Conservation (phyloP, 495 filamentous ascomycete species). For the Hypoxylon fragiforme region DNA sequence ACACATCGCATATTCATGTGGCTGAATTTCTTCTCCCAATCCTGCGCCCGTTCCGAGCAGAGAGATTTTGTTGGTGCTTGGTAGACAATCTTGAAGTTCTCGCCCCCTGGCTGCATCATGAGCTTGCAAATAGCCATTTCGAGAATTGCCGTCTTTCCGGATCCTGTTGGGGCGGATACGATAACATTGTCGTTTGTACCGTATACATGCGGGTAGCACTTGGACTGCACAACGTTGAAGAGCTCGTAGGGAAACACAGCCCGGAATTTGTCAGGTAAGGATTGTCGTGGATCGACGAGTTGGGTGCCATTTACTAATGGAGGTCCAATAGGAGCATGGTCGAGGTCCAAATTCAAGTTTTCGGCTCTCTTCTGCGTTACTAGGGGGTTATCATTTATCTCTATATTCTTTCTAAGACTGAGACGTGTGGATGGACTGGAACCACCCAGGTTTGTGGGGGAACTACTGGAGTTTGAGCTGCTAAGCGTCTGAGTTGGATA, state of each 20-base stretch:
- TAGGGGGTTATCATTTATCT: constrained; percentile 10
- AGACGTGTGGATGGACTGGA: constrained; percentile 48
- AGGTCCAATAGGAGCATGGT: constrained; percentile 35
- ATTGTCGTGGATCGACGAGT: constrained; percentile 67
- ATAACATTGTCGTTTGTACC: constrained; percentile 80
- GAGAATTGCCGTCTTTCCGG: constrained; percentile 89
- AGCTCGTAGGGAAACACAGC: constrained; percentile 77
- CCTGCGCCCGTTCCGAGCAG: constrained; percentile 76
- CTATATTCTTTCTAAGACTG: constrained; percentile 32
- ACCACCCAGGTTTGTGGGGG: constrained; percentile 33
- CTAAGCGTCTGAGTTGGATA: constrained; percentile 20
- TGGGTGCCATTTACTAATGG: constrained; percentile 64
- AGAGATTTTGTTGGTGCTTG: constrained; percentile 94
- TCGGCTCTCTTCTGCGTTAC: constrained; percentile 20
- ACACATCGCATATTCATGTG: constrained; percentile 74
- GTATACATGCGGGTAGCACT: constrained; percentile 76
- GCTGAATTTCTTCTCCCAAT: constrained; percentile 86
- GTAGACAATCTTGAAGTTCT: constrained; percentile 90
- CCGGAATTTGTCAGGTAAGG: constrained; percentile 77
- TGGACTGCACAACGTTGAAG: constrained; percentile 93
- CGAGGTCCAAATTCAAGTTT: constrained; percentile 23
- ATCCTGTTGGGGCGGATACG: constrained; percentile 87
- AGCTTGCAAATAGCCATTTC: constrained; percentile 91
- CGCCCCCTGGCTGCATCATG: constrained; percentile 60
- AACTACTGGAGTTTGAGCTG: constrained; percentile 33